Percentiles rank a stretch among this genome's conserved stretches.
Evolutionary conservation across 495 filamentous ascomycete species (phyloP).

Genomic region (Polyplosphaeria fusca): DNA sequence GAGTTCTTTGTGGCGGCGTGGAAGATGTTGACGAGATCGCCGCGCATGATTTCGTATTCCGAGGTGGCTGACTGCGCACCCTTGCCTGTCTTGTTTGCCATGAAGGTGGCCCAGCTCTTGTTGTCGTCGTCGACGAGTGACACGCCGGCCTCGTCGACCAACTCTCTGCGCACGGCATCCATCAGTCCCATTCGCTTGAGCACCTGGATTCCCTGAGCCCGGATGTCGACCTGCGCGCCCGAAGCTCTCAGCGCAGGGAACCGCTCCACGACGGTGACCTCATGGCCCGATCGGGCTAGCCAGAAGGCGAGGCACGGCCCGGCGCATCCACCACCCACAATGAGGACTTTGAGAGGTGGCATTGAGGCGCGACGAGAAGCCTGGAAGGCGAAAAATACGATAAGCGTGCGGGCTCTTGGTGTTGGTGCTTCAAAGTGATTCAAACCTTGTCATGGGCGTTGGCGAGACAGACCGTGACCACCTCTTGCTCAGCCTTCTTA

Average conservation of each 20-base stretch:
- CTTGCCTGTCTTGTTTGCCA: constrained; percentile 38
- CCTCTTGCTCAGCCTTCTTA: too few relatives aligned
- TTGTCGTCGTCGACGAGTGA: constrained; percentile 38
- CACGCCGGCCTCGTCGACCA: constrained; percentile 41
- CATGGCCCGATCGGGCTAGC: constrained; percentile 29
- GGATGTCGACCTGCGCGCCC: constrained; percentile 46
- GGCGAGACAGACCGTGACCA: too few relatives aligned
- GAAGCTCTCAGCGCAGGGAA: constrained; percentile 36
- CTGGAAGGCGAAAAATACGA: background rate
- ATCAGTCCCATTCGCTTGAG: constrained; percentile 45
- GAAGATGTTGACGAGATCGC: constrained; percentile 43
- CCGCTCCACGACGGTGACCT: constrained; percentile 44
- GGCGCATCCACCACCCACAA: constrained; percentile 47
- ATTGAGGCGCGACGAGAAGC: background rate
- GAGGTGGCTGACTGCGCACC: constrained; percentile 39
- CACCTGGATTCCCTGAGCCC: constrained; percentile 43
- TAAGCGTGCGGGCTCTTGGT: too few relatives aligned
- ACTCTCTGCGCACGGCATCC: constrained; percentile 28
- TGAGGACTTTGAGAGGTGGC: constrained; percentile 42
- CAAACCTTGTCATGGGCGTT: too few relatives aligned
- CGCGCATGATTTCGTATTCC: constrained; percentile 51
- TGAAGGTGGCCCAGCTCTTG: constrained; percentile 34
- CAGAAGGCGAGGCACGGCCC: constrained; percentile 46
- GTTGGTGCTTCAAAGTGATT: too few relatives aligned
- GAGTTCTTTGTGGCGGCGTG: constrained; percentile 37